Evolutionary conservation across 2,329 filamentous ascomycete genomes (phyloP).

Genomic region (Sordariomycetes sp.): DNA sequence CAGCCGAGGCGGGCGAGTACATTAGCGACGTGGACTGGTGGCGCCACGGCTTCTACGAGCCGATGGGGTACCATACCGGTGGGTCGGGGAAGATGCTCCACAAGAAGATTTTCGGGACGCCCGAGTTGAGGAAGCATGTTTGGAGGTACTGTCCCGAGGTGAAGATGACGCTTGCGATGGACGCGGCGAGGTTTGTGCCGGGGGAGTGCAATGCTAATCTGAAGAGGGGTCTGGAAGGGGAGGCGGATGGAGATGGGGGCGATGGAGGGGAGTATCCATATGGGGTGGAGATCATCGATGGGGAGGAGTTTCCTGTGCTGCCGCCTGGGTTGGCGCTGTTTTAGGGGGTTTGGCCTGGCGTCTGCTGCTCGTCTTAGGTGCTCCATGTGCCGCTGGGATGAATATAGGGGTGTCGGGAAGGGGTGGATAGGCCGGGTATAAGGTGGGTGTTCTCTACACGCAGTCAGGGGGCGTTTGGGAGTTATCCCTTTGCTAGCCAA

Average conservation of each 20-base stretch:
- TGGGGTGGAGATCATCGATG: slow-evolving; percentile 25
- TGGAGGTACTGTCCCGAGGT: slow-evolving; percentile 46
- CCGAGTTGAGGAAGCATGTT: slow-evolving; percentile 31
- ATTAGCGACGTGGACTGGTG: slow-evolving; percentile 32
- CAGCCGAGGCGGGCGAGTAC: slow-evolving; percentile 16
- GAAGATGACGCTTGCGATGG: slow-evolving; percentile 43
- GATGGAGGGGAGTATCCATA: slow-evolving; percentile 13
- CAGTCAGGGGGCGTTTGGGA: not conserved
- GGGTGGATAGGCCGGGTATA: not conserved
- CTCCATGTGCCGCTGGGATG: not conserved
- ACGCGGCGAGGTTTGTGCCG: slow-evolving; percentile 34
- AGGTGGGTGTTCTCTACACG: not conserved
- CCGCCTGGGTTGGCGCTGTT: slow-evolving; percentile 12
- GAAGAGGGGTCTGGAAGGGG: slow-evolving; percentile 22
- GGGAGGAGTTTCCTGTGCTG: slow-evolving; percentile 23
- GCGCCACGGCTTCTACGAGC: slow-evolving; percentile 38
- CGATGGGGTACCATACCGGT: slow-evolving; percentile 46
- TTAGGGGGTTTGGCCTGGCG: not conserved
- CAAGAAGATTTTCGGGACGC: slow-evolving; percentile 32
- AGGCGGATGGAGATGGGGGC: not conserved
- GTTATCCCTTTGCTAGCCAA: not conserved
- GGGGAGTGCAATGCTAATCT: slow-evolving; percentile 29
- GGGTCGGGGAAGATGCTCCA: slow-evolving; percentile 31
- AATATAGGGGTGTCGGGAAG: not conserved
- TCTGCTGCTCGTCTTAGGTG: not conserved